Percentiles rank a stretch among this genome's conserved stretches.
phyloP scores from a whole-genome alignment of 139 green algal genomes.

The Penium margaritaceum region DNA sequence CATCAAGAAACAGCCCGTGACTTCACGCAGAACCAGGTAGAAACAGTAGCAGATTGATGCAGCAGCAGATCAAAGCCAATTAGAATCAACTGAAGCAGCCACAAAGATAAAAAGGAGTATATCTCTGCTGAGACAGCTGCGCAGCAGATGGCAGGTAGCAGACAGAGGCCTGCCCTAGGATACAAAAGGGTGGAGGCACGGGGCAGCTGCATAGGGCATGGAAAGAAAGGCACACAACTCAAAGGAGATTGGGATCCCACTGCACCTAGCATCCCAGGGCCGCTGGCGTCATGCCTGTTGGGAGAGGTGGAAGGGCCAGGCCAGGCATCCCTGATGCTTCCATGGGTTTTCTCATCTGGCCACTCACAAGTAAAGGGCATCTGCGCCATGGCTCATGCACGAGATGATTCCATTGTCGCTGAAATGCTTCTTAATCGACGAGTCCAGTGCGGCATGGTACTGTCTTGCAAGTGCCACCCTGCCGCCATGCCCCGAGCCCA shows the following conservation, averaged over 20 bases:
- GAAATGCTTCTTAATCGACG: conserved; percentile 68
- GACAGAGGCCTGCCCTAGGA: too few relatives aligned
- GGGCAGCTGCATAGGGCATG: too few relatives aligned
- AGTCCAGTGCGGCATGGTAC: conserved; percentile 51
- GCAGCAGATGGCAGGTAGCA: too few relatives aligned
- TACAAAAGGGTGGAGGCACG: too few relatives aligned
- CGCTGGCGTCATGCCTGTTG: neutral
- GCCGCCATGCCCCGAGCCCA: conserved; percentile 56
- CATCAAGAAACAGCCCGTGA: too few relatives aligned
- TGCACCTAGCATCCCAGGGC: neutral
- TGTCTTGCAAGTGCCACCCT: conserved; percentile 48
- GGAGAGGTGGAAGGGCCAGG: neutral
- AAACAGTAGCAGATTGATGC: too few relatives aligned
- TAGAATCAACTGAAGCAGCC: too few relatives aligned
- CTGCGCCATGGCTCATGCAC: conserved; percentile 96
- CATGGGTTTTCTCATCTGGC: too few relatives aligned
- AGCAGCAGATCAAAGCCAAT: conserved; percentile 7
- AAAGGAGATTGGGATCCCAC: neutral
- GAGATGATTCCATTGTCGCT: conserved; percentile 81
- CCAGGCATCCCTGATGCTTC: neutral
- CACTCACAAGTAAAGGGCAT: conserved; percentile 68
- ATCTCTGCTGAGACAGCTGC: too few relatives aligned
- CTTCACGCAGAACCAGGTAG: too few relatives aligned
- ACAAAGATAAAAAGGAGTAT: too few relatives aligned
- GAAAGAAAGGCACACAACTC: neutral